Conservation (phyloP, 176 grass and related monocot genomes). For the Triticum urartu region DNA sequence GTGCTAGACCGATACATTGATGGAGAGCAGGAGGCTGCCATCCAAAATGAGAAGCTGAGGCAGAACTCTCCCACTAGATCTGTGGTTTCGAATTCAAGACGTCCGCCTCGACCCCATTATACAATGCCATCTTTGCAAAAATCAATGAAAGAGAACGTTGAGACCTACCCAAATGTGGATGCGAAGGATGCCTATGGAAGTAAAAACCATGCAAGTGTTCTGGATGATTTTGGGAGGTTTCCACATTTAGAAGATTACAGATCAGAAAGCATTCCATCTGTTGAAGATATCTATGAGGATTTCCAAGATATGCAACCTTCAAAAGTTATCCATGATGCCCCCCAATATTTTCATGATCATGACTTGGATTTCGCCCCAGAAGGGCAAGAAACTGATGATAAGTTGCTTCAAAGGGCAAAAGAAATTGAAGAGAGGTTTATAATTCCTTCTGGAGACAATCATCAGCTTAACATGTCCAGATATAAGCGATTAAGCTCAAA, state of each 20-base stretch:
- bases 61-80: conserved; percentile 32
- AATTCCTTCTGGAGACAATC: conserved; percentile 40
- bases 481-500: conserved; percentile 30
- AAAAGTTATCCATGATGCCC: conserved; percentile 1
- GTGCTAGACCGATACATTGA: conserved; percentile 65
- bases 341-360: conserved; percentile 9
- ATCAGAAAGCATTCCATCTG: conserved; percentile 52
- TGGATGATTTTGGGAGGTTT: conserved; percentile 36
- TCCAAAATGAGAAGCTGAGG: conserved; percentile 26
- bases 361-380: conserved; percentile 19
- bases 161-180: conserved; percentile 33
- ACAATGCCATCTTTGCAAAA: conserved; percentile 39
- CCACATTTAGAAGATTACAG: conserved; percentile 33
- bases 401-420: conserved; percentile 55
- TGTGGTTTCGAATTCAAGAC: conserved; percentile 50
- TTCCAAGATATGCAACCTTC: conserved; percentile 38
- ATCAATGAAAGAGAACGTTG: conserved; percentile 30
- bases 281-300: conserved; percentile 88
- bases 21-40: conserved; percentile 47
- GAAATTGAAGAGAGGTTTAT: conserved; percentile 60
- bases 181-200: conserved; percentile 12
- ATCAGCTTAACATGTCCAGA: conserved; percentile 43
- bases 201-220: conserved; percentile 13
- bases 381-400: conserved; percentile 51
- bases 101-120: conserved; percentile 53